Evolutionary conservation across 108 stramenopile genomes (phyloP), one percentile per base, ranked within the genome.

Genomic region (Skeletonema tropicum): DNA sequence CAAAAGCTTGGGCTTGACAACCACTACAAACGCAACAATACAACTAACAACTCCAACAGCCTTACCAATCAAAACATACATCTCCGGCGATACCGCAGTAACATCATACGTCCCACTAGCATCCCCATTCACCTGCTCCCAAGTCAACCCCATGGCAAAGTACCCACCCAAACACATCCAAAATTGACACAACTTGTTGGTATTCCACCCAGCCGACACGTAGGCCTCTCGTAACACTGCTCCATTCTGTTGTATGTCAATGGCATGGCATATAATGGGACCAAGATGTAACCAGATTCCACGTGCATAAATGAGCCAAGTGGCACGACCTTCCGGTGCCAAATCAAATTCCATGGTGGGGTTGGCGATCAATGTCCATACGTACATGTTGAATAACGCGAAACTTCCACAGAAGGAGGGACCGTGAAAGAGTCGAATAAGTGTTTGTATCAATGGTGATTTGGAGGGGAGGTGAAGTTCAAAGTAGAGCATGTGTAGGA

Each of bases 281-380:
- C 30, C 36, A 13, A 66, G 30, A 29, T 74, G 73, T 46, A 66
- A n/a, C 39, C 36, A 74, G 12, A 66, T 49, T 17, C 57, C 73
- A n/a, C 73, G 64, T 29, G 66, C 49, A 66, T 74, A 74, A 23
- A 74, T 59, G 13, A 74, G 49, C 41, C 45, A 55, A 7, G 42
- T 59, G 21, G 73, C 31, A 25, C 73, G 41, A 19, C 73, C 73
- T 17, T 39, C 25, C 3, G 73, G 73, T 17, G 73, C 73, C 65
- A 74, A 66, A 52, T 74, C 73, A 55, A 74, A 74, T 32, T 74
- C 73, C 73, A 74, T 74, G 14, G 29, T 33, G 12, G 73, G 73
- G 59, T 74, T 74, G 45, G 66, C 73, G 3, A 66, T 66, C 25
- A 74, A 19, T 74, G 73, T 74, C 73, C 73, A 74, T n/a, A 66